Conservation (phyloP, 371 early-diverging fungal species). For the Saksenaea oblongispora region DNA sequence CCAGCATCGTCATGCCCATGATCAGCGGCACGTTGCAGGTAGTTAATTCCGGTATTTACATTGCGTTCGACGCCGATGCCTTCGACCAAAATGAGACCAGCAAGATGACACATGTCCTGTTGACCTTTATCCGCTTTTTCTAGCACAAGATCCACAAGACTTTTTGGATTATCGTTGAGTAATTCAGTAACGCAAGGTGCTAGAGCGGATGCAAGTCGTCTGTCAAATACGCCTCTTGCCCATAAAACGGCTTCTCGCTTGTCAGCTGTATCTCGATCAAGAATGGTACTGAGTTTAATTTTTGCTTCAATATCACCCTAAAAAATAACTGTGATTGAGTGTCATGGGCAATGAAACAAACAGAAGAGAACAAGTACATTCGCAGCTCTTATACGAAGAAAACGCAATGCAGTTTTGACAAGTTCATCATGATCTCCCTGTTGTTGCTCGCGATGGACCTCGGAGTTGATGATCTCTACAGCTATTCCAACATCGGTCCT, state of each 20-base stretch:
- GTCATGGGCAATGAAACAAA: background rate
- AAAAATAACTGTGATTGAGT: background rate
- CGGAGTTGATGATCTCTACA: conserved; percentile 12
- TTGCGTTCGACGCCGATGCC: conserved; percentile 37
- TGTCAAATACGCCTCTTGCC: conserved; percentile 49
- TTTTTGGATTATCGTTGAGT: background rate
- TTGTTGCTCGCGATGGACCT: background rate
- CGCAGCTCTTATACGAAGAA: conserved; percentile 11
- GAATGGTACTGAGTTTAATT: conserved; percentile 40
- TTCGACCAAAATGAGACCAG: conserved; percentile 35
- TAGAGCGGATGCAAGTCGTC: conserved; percentile 37
- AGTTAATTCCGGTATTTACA: conserved; percentile 24
- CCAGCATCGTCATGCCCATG: conserved; percentile 36
- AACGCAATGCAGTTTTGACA: conserved; percentile 6
- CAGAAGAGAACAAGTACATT: background rate
- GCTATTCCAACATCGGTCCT: background rate
- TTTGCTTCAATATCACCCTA: conserved; percentile 53
- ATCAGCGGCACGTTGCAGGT: conserved; percentile 31
- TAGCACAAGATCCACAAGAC: conserved; percentile 22
- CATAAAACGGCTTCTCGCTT: conserved; percentile 42
- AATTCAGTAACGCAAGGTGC: conserved; percentile 27
- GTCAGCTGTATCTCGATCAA: conserved; percentile 21
- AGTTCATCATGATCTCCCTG: background rate
- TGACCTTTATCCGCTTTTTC: conserved; percentile 16
- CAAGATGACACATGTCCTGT: conserved; percentile 29